Base-by-base conservation (phyloP, 306 rosid species). In the Castanea crenata region DNA sequence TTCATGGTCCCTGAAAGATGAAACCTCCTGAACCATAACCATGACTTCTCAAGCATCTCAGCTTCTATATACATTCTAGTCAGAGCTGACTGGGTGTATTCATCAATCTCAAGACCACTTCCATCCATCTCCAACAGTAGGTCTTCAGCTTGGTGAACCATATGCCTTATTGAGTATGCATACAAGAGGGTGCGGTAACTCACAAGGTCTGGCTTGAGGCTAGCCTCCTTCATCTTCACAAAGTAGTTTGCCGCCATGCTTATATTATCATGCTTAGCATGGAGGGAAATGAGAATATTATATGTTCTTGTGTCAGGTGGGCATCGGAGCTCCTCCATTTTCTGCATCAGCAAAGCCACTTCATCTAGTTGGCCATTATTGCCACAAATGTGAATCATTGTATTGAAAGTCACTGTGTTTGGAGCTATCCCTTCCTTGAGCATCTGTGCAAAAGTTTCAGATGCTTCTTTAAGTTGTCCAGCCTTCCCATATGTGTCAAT, bases 371-470 rank as follows among this genome's bases (percentile, higher is more conserved):
- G 76, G 34, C 90, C 95, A 62, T 81, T 87, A 81, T 86, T 90
- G 59, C 98, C 97, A 74, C 87, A 90, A 32, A 93, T 88, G 85
- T 88, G 97, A 86, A 93, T 91, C 90, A 91, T 90, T 58, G 94
- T 91, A 85, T 93, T 93, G 81, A 91, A 85, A 73, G 97, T 91
- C 72, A 91, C 93, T 0, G 91, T 87, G 3, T 90, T 90, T 23
- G 97, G 97, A 12, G 90, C 84, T 74, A 88, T 86, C 23, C 97
- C 99, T 73, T 78, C 97, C 80, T 86, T 79, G 9, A 94, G 97
- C 99, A 94, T 94, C 86, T 75, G 49, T 14, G 87, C 89, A 75
- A 93, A 93, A 79, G 87, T 85, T 82, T 80, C 84, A 49, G 83
- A 86, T 18, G 94, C 94, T 72, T 85, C 90, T 74, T 84, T 76